Conservation (phyloP, 2,329 filamentous ascomycete genomes). For the Venturia asperata region DNA sequence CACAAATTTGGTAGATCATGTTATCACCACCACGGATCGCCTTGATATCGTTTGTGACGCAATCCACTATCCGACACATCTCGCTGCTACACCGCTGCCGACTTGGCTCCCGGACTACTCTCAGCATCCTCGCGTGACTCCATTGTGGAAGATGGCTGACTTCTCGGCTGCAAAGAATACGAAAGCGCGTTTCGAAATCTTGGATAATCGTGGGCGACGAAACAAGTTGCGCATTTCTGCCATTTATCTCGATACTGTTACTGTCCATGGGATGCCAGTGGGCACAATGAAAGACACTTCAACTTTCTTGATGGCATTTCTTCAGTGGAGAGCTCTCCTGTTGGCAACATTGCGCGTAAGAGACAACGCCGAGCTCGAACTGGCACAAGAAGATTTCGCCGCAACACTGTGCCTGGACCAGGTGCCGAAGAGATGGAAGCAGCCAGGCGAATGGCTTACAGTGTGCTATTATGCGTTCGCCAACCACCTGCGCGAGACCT, state of each 20-base stretch:
- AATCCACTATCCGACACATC: slow-evolving; percentile 30
- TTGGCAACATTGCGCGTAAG: slow-evolving; percentile 21
- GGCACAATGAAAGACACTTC: slow-evolving; percentile 26
- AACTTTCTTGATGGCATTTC: slow-evolving; percentile 34
- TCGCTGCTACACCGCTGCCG: slow-evolving; percentile 26
- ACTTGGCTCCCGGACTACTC: slow-evolving; percentile 36
- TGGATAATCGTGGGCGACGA: slow-evolving; percentile 23
- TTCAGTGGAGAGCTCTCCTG: slow-evolving; percentile 31
- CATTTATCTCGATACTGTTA: slow-evolving; percentile 28
- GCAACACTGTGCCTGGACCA: slow-evolving; percentile 28
- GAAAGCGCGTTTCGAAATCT: slow-evolving; percentile 24
- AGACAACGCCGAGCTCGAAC: slow-evolving; percentile 13
- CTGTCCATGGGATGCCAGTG: slow-evolving; percentile 27
- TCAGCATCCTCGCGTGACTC: slow-evolving; percentile 23
- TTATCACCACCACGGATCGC: slow-evolving; percentile 22
- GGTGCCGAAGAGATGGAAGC: slow-evolving; percentile 21
- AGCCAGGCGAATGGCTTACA: slow-evolving; percentile 23
- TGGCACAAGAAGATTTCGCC: slow-evolving; percentile 28
- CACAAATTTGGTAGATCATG: slow-evolving; percentile 30
- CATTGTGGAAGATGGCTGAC: slow-evolving; percentile 21
- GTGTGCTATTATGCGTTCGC: slow-evolving; percentile 24
- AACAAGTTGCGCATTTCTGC: slow-evolving; percentile 29
- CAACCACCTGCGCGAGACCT: slow-evolving; percentile 21
- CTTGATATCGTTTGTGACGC: slow-evolving; percentile 34
- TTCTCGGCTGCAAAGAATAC: slow-evolving; percentile 25